Evolutionary conservation across 2,329 filamentous ascomycete genomes (phyloP).

Genomic region (Pestalotiopsis sp.): DNA sequence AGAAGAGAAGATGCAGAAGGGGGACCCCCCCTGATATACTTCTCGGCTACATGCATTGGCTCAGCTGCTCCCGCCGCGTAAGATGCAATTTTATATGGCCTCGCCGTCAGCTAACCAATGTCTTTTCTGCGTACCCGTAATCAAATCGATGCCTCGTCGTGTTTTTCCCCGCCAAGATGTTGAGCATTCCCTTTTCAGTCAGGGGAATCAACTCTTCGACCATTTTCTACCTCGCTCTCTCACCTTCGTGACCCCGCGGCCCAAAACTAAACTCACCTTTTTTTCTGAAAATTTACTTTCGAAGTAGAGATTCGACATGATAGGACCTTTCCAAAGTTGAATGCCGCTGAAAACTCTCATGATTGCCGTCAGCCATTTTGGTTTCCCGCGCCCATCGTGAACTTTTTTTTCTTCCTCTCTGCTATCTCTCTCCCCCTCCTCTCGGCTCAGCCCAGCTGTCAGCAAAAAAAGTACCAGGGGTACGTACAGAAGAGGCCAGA

Average conservation of each 20-base stretch:
- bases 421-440: no score
- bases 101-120: constrained; percentile 1
- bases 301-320: no score
- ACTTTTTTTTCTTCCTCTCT: no score
- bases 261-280: background rate
- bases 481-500: no score
- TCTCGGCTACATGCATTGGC: constrained; percentile 9
- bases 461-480: no score
- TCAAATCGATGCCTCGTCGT: background rate
- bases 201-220: constrained; percentile 3
- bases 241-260: background rate
- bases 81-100: constrained; percentile 1
- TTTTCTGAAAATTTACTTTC: no score
- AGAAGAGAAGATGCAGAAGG: background rate
- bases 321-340: no score
- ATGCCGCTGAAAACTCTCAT: no score
- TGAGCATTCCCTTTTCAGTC: constrained; percentile 14
- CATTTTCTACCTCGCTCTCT: background rate
- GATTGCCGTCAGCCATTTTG: no score
- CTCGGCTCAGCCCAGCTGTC: no score
- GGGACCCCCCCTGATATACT: constrained; percentile 9
- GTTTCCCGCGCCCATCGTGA: no score
- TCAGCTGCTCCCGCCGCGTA: constrained; percentile 7
- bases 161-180: constrained; percentile 9
- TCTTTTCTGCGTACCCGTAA: constrained; percentile 7